Conservation (phyloP, 2,329 filamentous ascomycete species). For the Alternaria rosae region DNA sequence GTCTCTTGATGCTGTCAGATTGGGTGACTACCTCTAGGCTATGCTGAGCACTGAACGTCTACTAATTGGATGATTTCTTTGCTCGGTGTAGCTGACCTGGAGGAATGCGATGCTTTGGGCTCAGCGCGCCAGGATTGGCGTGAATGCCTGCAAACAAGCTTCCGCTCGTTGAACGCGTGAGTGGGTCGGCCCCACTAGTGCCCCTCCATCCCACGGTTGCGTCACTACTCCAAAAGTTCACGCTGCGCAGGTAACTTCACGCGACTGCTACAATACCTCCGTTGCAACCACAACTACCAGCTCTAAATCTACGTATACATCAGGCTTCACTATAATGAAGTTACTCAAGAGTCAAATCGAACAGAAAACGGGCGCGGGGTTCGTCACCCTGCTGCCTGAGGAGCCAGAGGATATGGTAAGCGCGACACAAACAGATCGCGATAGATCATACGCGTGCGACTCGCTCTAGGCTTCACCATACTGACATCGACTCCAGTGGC, state of each 20-base stretch:
- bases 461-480: neutral
- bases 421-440: neutral
- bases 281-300: neutral
- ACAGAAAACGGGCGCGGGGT: slow-evolving; percentile 67
- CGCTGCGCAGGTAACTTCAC: neutral
- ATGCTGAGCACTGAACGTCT: too few relatives aligned
- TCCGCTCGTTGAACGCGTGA: neutral
- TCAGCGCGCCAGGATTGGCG: too few relatives aligned
- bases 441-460: neutral
- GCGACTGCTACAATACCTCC: neutral
- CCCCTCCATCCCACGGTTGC: slow-evolving; percentile 1
- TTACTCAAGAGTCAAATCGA: slow-evolving; percentile 73
- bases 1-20: neutral
- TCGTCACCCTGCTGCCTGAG: slow-evolving; percentile 71
- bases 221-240: slow-evolving; percentile 1
- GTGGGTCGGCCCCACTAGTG: neutral
- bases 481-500: slow-evolving; percentile 63
- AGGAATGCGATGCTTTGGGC: too few relatives aligned
- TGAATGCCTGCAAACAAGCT: neutral
- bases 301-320: neutral
- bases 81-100: too few relatives aligned
- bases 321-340: slow-evolving; percentile 59
- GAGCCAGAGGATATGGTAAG: slow-evolving; percentile 77
- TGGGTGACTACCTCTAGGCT: neutral
- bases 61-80: too few relatives aligned